Evolutionary conservation across 1,284 basidiomycete genomes (phyloP), one percentile per base, ranked within the genome.

Genomic region (Boletus albobrunnescens): DNA sequence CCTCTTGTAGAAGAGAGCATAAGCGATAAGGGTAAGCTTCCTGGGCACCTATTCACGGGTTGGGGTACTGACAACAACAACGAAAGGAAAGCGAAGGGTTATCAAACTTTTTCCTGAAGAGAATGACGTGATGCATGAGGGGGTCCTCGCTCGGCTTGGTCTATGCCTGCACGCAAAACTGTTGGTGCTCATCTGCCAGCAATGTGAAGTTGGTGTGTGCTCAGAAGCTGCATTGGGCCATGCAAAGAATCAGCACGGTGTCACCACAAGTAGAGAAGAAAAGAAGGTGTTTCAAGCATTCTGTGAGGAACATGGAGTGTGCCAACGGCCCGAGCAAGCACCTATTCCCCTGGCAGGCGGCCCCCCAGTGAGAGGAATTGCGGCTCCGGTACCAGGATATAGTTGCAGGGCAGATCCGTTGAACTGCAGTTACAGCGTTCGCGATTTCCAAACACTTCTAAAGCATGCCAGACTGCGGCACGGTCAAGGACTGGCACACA

Each of bases 351-450:
- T 7, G 24, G 24, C 52, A 20, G 51, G 52, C 1, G 41, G 52
- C 1, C 52, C 43, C 1, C 52, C 44, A 6, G 46, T 53, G 2
- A 31, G 9, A 24, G 46, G 41, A 3, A 50, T 54, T 0, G 22
- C 36, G 0, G 27, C 41, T n/a, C 51, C 46, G 0, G 16, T 31
- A 10, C 16, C 27, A 14, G 51, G 50, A 13, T 47, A 41, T 8
- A 44, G 36, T 11, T 52, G 50, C 44, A 42, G 31, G 28, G 50
- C 51, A 16, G 44, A 47, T 26, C 41, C 33, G 1, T 7, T 43
- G 0, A 33, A 46, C 10, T 53, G 52, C 46, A 35, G 24, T 3
- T 53, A 53, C 30, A 50, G 51, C 6, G 30, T 53, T 14, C 17
- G 19, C 0, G 36, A 53, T n/a, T 43, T 41, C 1, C 43, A 41